These are phyloP conservation scores for Scleroderma citrinum DNA, from an alignment of 768 basidiomycete species.

Conservation along the genomic window DNA sequence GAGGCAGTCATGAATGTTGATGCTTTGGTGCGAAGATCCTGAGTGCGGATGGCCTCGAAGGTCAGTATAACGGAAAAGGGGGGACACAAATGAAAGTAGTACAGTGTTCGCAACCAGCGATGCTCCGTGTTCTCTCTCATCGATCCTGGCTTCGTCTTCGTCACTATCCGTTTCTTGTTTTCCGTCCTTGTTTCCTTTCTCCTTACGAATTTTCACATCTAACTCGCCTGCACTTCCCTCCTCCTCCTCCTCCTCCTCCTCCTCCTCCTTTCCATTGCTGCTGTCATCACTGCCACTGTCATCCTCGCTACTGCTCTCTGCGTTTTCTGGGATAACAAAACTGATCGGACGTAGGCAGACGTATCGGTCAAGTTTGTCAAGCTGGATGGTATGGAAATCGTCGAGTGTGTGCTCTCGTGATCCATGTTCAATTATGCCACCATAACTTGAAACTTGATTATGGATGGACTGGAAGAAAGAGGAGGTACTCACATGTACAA, in stretches of 20 bases:
- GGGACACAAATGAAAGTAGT: not conserved
- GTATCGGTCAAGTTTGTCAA: constrained; percentile 82
- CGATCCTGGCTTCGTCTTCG: constrained; percentile 19
- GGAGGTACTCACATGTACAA: constrained; percentile 67
- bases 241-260: constrained; percentile 9
- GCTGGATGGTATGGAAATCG: constrained; percentile 74
- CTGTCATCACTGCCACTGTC: constrained; percentile 55
- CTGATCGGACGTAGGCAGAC: constrained; percentile 65
- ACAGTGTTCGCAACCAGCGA: constrained; percentile 9
- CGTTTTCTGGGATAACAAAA: constrained; percentile 55
- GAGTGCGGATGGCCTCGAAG: not conserved
- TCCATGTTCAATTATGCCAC: constrained; percentile 82
- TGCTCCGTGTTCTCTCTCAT: constrained; percentile 10
- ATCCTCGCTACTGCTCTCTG: constrained; percentile 55
- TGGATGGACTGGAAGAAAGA: not conserved
- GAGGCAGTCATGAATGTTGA: constrained; percentile 59
- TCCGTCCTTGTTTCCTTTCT: constrained; percentile 4
- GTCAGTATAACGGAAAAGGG: not conserved
- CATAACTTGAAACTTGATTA: constrained; percentile 49
- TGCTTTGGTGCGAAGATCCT: constrained; percentile 38
- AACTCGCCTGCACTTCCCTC: not conserved
- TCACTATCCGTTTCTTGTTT: constrained; percentile 24
- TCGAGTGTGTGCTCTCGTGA: constrained; percentile 84
- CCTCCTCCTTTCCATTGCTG: constrained; percentile 37
- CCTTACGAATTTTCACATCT: not conserved